Conservation (phyloP, 1,284 basidiomycete genomes). For the Sutorius eximius region DNA sequence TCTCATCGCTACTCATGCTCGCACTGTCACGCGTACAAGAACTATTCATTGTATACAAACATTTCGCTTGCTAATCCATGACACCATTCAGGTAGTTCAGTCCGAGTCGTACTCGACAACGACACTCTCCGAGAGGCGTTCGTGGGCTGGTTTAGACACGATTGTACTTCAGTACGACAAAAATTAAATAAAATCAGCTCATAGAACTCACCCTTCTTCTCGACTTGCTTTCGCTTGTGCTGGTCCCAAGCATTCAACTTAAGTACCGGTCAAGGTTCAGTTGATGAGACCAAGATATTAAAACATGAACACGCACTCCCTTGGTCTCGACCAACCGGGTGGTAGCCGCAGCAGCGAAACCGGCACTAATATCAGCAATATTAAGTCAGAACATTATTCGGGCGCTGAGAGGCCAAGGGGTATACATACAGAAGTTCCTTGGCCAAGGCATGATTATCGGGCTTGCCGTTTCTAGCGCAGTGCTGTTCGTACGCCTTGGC, state of each 20-base stretch:
- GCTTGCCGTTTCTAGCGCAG: constrained; percentile 8
- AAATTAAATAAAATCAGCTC: background rate
- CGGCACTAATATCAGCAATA: constrained; percentile 10
- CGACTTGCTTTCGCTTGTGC: background rate
- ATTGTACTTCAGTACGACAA: background rate
- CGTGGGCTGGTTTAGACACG: constrained; percentile 1
- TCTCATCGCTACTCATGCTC: background rate
- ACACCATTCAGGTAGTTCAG: background rate
- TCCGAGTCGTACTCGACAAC: background rate
- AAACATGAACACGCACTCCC: constrained; percentile 13
- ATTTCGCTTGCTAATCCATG: background rate
- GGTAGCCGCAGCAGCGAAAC: constrained; percentile 10
- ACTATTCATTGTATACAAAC: constrained; percentile 3
- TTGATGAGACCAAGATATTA: background rate
- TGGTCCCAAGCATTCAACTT: constrained; percentile 15
- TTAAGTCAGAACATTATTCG: background rate
- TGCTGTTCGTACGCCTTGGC: constrained; percentile 18
- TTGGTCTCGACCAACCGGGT: constrained; percentile 24
- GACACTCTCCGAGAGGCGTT: background rate
- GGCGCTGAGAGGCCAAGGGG: background rate
- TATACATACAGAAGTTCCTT: constrained; percentile 16
- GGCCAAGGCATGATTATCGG: constrained; percentile 16
- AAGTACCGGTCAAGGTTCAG: background rate
- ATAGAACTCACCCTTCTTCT: constrained; percentile 7
- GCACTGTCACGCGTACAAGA: background rate